Evolutionary conservation across 2,329 filamentous ascomycete genomes (phyloP).

Genomic region (Elsinoe perseae): DNA sequence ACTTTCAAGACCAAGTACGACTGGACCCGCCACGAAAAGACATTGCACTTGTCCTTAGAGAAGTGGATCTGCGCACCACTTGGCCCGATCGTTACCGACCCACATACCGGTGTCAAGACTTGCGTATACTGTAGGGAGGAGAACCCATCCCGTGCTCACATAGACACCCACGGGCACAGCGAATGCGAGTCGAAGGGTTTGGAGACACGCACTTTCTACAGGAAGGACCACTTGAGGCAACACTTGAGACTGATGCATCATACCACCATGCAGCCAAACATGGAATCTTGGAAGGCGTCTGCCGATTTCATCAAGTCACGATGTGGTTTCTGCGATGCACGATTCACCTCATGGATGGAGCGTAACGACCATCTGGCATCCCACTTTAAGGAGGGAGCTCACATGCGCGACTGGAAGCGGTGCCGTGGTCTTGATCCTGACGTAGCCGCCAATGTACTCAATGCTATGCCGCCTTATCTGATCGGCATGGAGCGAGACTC

Average conservation of each 20-base stretch:
- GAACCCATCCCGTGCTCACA: conserved; percentile 48
- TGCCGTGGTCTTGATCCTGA: conserved; percentile 46
- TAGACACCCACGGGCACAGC: conserved; percentile 53
- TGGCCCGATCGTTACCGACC: conserved; percentile 49
- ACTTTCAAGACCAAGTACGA: conserved; percentile 52
- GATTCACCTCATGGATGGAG: conserved; percentile 45
- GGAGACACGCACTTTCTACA: conserved; percentile 56
- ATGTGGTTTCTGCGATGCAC: conserved; percentile 47
- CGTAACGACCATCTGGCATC: conserved; percentile 47
- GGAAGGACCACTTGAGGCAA: conserved; percentile 56
- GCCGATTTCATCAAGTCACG: conserved; percentile 47
- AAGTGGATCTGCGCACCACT: conserved; percentile 54
- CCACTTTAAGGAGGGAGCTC: conserved; percentile 47
- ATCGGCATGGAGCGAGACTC: conserved; percentile 42
- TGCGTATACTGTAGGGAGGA: conserved; percentile 53
- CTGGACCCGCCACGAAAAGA: conserved; percentile 57
- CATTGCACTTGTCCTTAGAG: conserved; percentile 59
- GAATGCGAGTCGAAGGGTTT: conserved; percentile 60
- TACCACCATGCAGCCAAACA: conserved; percentile 53
- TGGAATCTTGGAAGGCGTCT: conserved; percentile 58
- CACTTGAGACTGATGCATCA: conserved; percentile 54
- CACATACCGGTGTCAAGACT: conserved; percentile 47
- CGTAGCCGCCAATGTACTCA: conserved; percentile 42
- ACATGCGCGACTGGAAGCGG: conserved; percentile 49
- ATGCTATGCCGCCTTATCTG: conserved; percentile 46